A percentile compares a stretch with the other conserved stretches of the same genome.
These are phyloP conservation scores for Fomitopsis betulina DNA, from an alignment of 1,284 basidiomycete genomes.

Conservation along the genomic window DNA sequence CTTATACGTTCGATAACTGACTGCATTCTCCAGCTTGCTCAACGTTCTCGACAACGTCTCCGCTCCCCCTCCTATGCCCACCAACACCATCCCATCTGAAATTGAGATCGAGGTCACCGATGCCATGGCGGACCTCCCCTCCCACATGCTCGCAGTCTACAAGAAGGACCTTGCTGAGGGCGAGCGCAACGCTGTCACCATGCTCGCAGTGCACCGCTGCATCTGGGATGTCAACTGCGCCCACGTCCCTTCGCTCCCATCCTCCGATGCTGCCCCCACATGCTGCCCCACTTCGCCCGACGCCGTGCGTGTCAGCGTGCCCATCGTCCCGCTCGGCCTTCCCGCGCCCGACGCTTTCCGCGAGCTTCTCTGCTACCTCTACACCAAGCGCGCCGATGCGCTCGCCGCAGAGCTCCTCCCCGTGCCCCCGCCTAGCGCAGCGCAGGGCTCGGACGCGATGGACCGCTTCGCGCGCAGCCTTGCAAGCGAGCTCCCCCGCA, in stretches of 20 bases:
- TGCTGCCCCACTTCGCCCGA: conserved; percentile 32
- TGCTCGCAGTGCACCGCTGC: conserved; percentile 51
- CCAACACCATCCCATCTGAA: conserved; percentile 17
- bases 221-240: conserved; percentile 50
- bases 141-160: conserved; percentile 51
- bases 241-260: conserved; percentile 35
- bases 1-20: background rate
- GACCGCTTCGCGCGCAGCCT: conserved; percentile 26
- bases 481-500: conserved; percentile 23
- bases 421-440: conserved; percentile 29
- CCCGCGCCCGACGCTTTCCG: conserved; percentile 62
- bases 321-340: conserved; percentile 57
- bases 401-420: conserved; percentile 51
- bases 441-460: conserved; percentile 10
- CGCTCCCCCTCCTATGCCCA: conserved; percentile 3
- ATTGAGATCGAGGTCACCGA: conserved; percentile 21
- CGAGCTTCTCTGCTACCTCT: conserved; percentile 56
- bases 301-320: conserved; percentile 37
- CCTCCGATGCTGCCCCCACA: conserved; percentile 14
- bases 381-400: conserved; percentile 49
- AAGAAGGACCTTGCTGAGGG: conserved; percentile 17
- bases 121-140: conserved; percentile 37
- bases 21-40: conserved; percentile 3
- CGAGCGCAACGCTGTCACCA: conserved; percentile 33
- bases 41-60: conserved; percentile 10